A percentile compares a stretch with the other conserved stretches of the same genome.
phyloP scores from a whole-genome alignment of 768 basidiomycete species.

The Rhizopogon sp. region DNA sequence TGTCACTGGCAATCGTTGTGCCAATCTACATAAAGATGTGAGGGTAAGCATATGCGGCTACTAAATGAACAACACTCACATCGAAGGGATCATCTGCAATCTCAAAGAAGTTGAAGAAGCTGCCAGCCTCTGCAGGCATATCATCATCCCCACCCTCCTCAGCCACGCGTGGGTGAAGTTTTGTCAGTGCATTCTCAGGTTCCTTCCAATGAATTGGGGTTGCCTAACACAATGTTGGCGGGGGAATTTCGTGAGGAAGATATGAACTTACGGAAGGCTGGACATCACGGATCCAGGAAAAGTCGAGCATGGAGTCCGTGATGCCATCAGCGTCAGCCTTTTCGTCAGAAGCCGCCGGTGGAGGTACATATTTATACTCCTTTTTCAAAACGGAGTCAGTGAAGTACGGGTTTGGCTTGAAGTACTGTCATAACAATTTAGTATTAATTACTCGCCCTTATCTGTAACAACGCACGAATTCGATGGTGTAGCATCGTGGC shows the following conservation, averaged over 20 bases:
- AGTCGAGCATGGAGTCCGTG: conserved; percentile 73
- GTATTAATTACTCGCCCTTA: not conserved
- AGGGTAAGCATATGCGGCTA: not conserved
- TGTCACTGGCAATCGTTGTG: conserved; percentile 63
- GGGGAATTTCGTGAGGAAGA: not conserved
- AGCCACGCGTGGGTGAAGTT: conserved; percentile 63
- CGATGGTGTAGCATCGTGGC: conserved; percentile 76
- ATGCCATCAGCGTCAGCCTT: conserved; percentile 70
- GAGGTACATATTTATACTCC: conserved; percentile 68
- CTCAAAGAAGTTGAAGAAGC: conserved; percentile 89
- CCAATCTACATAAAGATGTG: conserved; percentile 49
- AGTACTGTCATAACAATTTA: conserved; percentile 44
- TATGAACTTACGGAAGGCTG: conserved; percentile 50
- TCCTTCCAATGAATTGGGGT: conserved; percentile 81
- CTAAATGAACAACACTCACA: conserved; percentile 35
- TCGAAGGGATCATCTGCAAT: conserved; percentile 58
- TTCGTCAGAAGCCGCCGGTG: conserved; percentile 48
- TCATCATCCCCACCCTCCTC: conserved; percentile 60
- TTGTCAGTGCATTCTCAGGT: conserved; percentile 68
- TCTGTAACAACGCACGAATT: conserved; percentile 65
- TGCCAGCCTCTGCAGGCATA: conserved; percentile 60
- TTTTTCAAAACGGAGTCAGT: conserved; percentile 71
- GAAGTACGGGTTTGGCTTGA: conserved; percentile 87
- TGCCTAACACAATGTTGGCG: conserved; percentile 33
- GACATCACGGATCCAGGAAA: conserved; percentile 76